Evolutionary conservation across 2,329 filamentous ascomycete genomes (phyloP).

Genomic region (Ambrosiella beaveri): DNA sequence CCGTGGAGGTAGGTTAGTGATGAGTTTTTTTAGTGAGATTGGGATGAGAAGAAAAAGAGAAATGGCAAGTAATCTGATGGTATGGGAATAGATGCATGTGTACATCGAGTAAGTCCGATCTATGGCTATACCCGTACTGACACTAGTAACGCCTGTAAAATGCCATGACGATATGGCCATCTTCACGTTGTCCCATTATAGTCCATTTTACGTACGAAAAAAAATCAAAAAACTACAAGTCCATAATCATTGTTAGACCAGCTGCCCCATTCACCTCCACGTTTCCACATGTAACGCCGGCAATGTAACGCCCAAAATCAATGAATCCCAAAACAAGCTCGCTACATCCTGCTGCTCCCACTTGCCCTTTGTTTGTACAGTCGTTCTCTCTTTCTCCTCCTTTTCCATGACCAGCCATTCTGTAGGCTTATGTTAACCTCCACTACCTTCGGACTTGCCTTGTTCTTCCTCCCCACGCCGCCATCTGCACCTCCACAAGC

Average conservation of each 20-base stretch:
- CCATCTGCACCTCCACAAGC: too few relatives aligned
- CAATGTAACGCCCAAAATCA: conserved; percentile 3
- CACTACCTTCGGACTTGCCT: too few relatives aligned
- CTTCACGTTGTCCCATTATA: too few relatives aligned
- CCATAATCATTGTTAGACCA: not conserved
- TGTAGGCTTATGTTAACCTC: not conserved
- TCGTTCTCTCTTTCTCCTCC: not conserved
- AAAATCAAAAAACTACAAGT: too few relatives aligned
- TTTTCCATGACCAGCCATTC: not conserved
- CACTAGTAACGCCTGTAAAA: too few relatives aligned
- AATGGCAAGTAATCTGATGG: not conserved
- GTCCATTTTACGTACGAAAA: too few relatives aligned
- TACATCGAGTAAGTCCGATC: too few relatives aligned
- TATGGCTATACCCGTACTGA: too few relatives aligned
- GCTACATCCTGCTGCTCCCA: conserved; percentile 7
- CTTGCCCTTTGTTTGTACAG: not conserved
- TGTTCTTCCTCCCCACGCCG: too few relatives aligned
- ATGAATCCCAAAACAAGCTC: conserved; percentile 6
- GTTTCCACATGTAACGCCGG: not conserved
- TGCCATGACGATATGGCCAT: too few relatives aligned
- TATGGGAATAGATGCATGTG: too few relatives aligned
- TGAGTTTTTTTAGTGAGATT: not conserved
- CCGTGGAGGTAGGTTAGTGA: not conserved
- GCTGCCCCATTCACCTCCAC: not conserved
- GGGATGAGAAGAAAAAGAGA: not conserved